Conservation (phyloP, 441 rosid species). For the Heliophila coronopifolia region DNA sequence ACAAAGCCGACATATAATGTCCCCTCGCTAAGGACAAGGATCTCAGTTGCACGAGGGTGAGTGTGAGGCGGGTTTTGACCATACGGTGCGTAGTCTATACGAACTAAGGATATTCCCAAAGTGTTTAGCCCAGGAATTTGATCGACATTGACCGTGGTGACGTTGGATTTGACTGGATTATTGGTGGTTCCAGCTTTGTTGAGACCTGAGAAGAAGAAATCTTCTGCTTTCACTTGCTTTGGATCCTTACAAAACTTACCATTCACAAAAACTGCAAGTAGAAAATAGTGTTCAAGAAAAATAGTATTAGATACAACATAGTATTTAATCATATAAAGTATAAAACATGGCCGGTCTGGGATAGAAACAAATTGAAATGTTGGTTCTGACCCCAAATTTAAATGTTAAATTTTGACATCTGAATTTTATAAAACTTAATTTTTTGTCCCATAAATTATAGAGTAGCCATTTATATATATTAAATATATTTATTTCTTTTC, state of each 20-base stretch:
- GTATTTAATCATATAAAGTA: too few species aligned
- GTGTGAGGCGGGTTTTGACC: slow-evolving; percentile 45
- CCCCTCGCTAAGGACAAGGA: slow-evolving; percentile 32
- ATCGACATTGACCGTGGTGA: slow-evolving; percentile 31
- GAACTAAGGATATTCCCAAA: slow-evolving; percentile 38
- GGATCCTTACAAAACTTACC: slow-evolving; percentile 44
- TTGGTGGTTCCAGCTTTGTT: slow-evolving; percentile 22
- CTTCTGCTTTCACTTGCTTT: slow-evolving; percentile 17
- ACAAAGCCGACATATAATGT: slow-evolving; percentile 42
- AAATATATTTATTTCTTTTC: too few species aligned
- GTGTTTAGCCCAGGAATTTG: slow-evolving; percentile 40
- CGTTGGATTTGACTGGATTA: slow-evolving; percentile 27
- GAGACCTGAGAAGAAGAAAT: slow-evolving; percentile 33
- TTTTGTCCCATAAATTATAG: too few species aligned
- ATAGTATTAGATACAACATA: too few species aligned
- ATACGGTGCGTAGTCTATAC: slow-evolving; percentile 34
- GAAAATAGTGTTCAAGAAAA: too few species aligned
- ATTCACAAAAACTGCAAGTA: slow-evolving; percentile 38
- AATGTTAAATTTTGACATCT: too few species aligned
- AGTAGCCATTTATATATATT: too few species aligned
- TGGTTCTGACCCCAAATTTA: too few species aligned
- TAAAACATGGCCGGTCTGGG: too few species aligned
- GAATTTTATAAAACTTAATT: too few species aligned
- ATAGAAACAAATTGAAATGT: too few species aligned
- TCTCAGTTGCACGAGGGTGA: slow-evolving; percentile 39